These are phyloP conservation scores for Wallacemonas rigidus DNA, from an alignment of 208 protist genomes.

Conservation along the genomic window DNA sequence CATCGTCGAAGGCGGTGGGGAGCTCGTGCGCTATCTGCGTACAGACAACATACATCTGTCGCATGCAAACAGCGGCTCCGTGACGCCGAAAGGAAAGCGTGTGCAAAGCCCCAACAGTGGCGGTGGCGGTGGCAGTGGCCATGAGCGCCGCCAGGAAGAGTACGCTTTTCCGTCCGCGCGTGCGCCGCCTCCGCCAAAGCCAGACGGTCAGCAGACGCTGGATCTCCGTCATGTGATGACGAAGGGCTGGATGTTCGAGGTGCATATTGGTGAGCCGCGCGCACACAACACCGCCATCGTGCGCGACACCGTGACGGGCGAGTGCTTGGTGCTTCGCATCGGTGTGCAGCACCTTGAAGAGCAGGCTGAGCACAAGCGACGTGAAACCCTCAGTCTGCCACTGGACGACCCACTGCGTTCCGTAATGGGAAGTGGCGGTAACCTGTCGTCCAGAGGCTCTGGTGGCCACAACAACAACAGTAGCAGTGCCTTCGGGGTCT, in stretches of 20 bases:
- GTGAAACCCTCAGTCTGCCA: slow-evolving; percentile 1
- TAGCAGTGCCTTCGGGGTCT: not conserved
- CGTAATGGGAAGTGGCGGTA: not conserved
- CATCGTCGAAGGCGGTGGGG: not conserved
- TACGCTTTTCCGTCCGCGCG: not conserved
- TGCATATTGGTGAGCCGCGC: not conserved
- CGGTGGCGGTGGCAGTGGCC: not conserved
- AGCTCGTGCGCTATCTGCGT: not conserved
- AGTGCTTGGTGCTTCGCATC: slow-evolving; percentile 11
- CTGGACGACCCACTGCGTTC: slow-evolving; percentile 3
- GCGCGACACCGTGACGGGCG: not conserved
- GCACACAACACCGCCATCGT: slow-evolving; percentile 14
- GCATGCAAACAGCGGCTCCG: not conserved
- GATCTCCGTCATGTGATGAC: slow-evolving; percentile 2
- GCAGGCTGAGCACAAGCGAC: not conserved
- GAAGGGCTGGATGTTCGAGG: slow-evolving; percentile 4
- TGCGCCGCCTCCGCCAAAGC: not conserved
- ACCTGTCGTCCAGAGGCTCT: not conserved
- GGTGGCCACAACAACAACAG: not conserved
- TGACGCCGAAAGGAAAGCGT: not conserved
- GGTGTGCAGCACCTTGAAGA: not conserved
- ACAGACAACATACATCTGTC: not conserved
- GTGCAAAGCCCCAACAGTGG: not conserved
- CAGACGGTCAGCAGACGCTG: not conserved
- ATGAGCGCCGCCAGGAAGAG: not conserved